Evolutionary conservation across 208 protist species (phyloP), one percentile per base, ranked within the genome.

Genomic region (Phytomonas sp.): DNA sequence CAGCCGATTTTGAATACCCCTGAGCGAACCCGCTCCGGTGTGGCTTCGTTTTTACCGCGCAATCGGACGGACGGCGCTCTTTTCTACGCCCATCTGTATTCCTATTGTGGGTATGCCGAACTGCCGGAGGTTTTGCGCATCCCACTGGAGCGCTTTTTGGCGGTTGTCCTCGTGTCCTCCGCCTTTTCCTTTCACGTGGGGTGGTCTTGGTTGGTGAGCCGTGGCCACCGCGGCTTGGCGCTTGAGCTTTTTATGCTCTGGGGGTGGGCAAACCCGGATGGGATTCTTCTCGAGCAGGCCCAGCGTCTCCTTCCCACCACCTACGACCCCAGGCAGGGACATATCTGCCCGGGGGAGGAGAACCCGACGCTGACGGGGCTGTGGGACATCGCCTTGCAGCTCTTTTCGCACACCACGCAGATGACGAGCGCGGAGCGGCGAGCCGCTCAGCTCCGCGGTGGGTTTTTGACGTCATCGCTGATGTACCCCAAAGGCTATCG

Each of bases 181-280:
- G 70, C 84, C 29, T 82, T 84, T 66, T 75, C 76, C 23, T 80
- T 93, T 59, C 80, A 90, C 66, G 66, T 79, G 14, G 81, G 77
- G 16, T 86, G 45, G 45, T 4, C 63, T 37, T 7, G 73, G 60
- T 16, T 63, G 52, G 30, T 45, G 42, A 2, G 70, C 63, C 65
- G 37, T 19, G 40, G 63, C 3, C 23, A 36, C 63, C 19, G n/a
- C 31, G 8, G 6, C 10, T 8, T 19, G 1, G 29, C n/a, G 14
- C 23, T 29, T 29, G 23, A 23, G 14, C 37, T 67, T 45, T 34
- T 33, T 26, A 45, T 33, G 34, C 10, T 30, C 40, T 56, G 65
- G 37, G 63, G 73, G 45, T 59, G 59, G 69, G 36, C 36, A 33
- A 11, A 26, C 29, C 40, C 40, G 1, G 40, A 49, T 49, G 6